Conservation (phyloP, 2,329 filamentous ascomycete genomes). For the Biscogniauxia mediterranea region DNA sequence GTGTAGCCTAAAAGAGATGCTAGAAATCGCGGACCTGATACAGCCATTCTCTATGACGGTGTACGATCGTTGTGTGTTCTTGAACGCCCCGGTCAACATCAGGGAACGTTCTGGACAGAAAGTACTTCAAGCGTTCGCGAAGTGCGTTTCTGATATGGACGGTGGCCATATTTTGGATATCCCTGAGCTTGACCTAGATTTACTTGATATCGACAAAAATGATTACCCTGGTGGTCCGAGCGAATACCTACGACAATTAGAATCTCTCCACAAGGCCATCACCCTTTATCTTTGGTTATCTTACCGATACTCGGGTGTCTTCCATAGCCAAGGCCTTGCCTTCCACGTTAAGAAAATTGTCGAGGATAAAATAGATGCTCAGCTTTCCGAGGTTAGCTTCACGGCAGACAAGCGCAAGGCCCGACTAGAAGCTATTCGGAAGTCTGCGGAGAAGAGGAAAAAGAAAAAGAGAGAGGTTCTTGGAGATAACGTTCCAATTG, state of each 20-base stretch:
- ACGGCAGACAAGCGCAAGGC: conserved; percentile 36
- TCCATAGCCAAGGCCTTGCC: conserved; percentile 71
- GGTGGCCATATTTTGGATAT: conserved; percentile 72
- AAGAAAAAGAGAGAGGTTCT: conserved; percentile 23
- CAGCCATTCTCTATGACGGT: conserved; percentile 69
- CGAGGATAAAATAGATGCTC: conserved; percentile 70
- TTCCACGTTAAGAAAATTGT: conserved; percentile 76
- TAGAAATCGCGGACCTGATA: conserved; percentile 71
- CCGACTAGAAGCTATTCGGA: conserved; percentile 29
- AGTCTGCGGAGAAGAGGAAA: conserved; percentile 14
- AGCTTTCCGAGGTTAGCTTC: conserved; percentile 56
- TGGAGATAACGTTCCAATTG: conserved; percentile 15
- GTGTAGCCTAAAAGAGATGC: conserved; percentile 59
- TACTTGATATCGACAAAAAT: conserved; percentile 63
- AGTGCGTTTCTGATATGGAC: conserved; percentile 65
- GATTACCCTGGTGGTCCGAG: conserved; percentile 38
- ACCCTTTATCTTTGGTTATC: conserved; percentile 92
- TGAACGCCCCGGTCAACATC: conserved; percentile 65
- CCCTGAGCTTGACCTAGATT: conserved; percentile 65
- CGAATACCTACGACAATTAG: conserved; percentile 65
- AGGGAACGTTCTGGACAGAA: conserved; percentile 45
- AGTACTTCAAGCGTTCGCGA: conserved; percentile 64
- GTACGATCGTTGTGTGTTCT: conserved; percentile 72
- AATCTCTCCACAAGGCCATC: conserved; percentile 76
- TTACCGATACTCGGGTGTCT: conserved; percentile 81